Percentiles rank a stretch among this genome's conserved stretches.
phyloP scores from a whole-genome alignment of 2,329 filamentous ascomycete species.

The Cercospora sp. region DNA sequence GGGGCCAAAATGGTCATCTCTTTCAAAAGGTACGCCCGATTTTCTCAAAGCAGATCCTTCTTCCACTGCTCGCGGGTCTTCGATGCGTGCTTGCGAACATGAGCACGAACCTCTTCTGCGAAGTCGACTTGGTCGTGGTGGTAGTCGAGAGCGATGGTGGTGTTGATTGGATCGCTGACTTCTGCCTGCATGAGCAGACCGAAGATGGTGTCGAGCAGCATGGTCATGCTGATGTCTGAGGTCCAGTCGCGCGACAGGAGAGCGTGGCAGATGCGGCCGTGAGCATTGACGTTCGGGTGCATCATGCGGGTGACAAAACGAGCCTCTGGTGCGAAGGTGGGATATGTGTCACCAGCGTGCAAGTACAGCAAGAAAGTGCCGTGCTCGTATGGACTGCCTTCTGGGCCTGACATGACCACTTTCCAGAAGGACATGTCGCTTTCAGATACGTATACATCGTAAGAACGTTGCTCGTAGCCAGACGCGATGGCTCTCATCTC shows the following conservation, averaged over 20 bases:
- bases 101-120: conserved; percentile 35
- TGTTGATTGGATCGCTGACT: conserved; percentile 37
- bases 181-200: conserved; percentile 40
- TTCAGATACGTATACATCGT: conserved; percentile 45
- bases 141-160: conserved; percentile 38
- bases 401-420: conserved; percentile 41
- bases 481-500: conserved; percentile 40
- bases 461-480: conserved; percentile 34
- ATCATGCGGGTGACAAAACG: conserved; percentile 42
- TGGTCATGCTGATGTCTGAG: conserved; percentile 37
- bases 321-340: conserved; percentile 38
- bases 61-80: conserved; percentile 37
- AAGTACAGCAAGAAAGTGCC: conserved; percentile 42
- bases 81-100: conserved; percentile 36
- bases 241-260: conserved; percentile 42
- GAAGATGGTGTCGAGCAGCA: conserved; percentile 40
- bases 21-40: background rate
- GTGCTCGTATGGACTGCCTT: conserved; percentile 35
- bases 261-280: conserved; percentile 42
- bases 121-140: conserved; percentile 39
- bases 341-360: conserved; percentile 41
- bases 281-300: conserved; percentile 44
- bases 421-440: conserved; percentile 45
- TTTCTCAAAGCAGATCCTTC: conserved; percentile 16
- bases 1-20: background rate